phyloP scores from a whole-genome alignment of 2,329 filamentous ascomycete genomes.

The Pseudogymnoascus sp. region DNA sequence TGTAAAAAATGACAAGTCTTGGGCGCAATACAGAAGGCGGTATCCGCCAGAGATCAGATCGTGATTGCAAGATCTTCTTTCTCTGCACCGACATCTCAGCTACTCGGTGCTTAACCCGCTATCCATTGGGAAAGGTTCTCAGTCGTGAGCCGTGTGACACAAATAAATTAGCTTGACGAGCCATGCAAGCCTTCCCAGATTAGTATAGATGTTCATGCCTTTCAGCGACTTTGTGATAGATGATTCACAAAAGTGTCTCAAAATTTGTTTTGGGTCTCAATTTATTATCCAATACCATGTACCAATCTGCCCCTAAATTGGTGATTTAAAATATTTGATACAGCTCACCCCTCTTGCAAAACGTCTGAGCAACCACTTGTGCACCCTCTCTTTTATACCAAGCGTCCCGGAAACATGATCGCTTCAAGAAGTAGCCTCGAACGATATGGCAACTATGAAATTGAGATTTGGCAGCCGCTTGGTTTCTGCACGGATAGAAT shows the following conservation, averaged over 20 bases:
- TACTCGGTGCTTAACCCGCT: not conserved
- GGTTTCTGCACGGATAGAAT: not conserved
- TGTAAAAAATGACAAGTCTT: not conserved
- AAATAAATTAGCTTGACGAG: not conserved
- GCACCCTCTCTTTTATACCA: not conserved
- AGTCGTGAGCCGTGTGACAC: not conserved
- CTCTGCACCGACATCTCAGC: not conserved
- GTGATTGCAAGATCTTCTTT: not conserved
- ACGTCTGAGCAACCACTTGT: not conserved
- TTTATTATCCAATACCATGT: not conserved
- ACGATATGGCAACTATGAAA: not conserved
- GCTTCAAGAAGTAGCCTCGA: constrained; percentile 5
- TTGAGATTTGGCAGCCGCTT: constrained; percentile 1
- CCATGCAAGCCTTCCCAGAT: not conserved
- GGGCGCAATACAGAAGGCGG: not conserved
- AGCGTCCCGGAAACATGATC: not conserved
- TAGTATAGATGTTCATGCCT: not conserved
- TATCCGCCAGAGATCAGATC: not conserved
- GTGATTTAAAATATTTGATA: not conserved
- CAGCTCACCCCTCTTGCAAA: not conserved
- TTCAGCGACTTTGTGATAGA: too few relatives aligned
- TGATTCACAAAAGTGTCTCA: not conserved
- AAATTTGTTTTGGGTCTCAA: not conserved
- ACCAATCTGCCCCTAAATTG: not conserved
- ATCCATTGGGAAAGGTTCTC: not conserved